Conservation (phyloP, 192 early-diverging fungal species). For the Coemansia sp. region DNA sequence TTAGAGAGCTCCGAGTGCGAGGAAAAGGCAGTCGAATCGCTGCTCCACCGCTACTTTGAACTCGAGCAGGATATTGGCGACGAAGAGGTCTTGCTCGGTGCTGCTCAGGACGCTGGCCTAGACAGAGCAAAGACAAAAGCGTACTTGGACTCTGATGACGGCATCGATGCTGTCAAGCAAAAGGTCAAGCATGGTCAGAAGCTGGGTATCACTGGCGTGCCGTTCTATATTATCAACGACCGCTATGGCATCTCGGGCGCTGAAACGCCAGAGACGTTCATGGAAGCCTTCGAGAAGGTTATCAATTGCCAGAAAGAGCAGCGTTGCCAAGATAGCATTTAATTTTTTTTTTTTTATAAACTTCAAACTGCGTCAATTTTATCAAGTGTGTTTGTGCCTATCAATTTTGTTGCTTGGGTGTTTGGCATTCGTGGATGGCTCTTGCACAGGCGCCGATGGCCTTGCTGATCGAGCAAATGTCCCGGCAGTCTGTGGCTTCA, state of each 20-base stretch:
- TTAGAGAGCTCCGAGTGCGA: conserved; percentile 49
- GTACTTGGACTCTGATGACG: conserved; percentile 62
- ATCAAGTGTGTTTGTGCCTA: neutral
- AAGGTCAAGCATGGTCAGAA: conserved; percentile 50
- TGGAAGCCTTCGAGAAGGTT: conserved; percentile 60
- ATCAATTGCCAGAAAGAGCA: conserved; percentile 16
- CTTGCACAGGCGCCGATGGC: conserved; percentile 31
- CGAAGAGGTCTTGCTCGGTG: conserved; percentile 57
- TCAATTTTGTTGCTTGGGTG: neutral
- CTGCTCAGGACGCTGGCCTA: conserved; percentile 64
- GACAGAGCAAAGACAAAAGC: conserved; percentile 50
- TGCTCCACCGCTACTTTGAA: conserved; percentile 76
- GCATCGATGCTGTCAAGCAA: conserved; percentile 53
- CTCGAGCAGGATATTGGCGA: conserved; percentile 67
- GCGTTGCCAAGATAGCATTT: neutral
- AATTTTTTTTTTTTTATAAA: neutral
- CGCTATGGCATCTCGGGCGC: conserved; percentile 70
- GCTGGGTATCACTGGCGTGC: conserved; percentile 68
- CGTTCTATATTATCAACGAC: conserved; percentile 66
- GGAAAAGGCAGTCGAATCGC: conserved; percentile 60
- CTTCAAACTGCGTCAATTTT: neutral
- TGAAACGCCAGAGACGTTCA: conserved; percentile 64
- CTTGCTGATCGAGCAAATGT: conserved; percentile 23
- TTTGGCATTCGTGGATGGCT: conserved; percentile 22
- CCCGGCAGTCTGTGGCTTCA: conserved; percentile 16